Conservation (phyloP, 2,329 filamentous ascomycete genomes). For the Claviceps digitariae region DNA sequence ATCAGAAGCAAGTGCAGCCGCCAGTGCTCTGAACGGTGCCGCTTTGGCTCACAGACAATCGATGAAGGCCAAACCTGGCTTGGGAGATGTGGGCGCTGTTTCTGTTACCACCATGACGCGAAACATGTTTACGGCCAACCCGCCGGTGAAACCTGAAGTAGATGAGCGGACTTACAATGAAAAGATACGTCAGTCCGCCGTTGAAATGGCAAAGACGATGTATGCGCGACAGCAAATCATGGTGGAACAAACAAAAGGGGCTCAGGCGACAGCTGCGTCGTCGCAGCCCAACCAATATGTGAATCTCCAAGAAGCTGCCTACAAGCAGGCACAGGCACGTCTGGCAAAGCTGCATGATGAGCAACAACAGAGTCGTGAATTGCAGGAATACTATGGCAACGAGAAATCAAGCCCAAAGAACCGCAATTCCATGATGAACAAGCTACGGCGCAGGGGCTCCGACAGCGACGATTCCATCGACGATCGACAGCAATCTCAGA, state of each 20-base stretch:
- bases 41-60: conserved; percentile 48
- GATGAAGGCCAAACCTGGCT: conserved; percentile 28
- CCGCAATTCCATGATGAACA: conserved; percentile 38
- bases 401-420: conserved; percentile 21
- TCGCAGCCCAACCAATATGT: conserved; percentile 39
- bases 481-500: conserved; percentile 55
- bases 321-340: conserved; percentile 72
- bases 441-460: conserved; percentile 48
- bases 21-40: conserved; percentile 61
- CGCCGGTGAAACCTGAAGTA: conserved; percentile 56
- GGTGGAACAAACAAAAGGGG: conserved; percentile 35
- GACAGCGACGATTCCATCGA: conserved; percentile 49
- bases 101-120: conserved; percentile 54
- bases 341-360: conserved; percentile 69
- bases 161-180: conserved; percentile 63
- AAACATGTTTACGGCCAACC: conserved; percentile 66
- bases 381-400: conserved; percentile 64
- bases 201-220: conserved; percentile 84
- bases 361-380: conserved; percentile 45
- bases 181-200: conserved; percentile 64
- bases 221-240: conserved; percentile 57
- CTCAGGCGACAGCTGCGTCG: conserved; percentile 19
- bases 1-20: conserved; percentile 31
- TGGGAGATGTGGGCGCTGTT: conserved; percentile 50
- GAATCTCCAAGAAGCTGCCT: conserved; percentile 73